Conservation (phyloP, 768 basidiomycete species). For the Mycena kentingensis region DNA sequence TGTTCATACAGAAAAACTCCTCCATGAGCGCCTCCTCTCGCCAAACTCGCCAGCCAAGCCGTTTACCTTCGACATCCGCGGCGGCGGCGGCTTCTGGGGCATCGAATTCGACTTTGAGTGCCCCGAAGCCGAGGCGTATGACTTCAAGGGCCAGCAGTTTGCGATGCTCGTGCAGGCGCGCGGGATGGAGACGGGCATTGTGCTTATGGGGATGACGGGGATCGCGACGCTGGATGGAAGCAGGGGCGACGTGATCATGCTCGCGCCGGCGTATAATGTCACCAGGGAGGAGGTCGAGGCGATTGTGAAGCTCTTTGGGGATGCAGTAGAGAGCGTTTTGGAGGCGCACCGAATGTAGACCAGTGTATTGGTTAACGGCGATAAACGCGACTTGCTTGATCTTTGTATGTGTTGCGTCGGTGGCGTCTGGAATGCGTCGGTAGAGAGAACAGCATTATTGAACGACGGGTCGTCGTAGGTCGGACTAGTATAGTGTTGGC, state of each 20-base stretch:
- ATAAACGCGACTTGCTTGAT: too few relatives aligned
- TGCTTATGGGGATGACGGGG: conserved; percentile 76
- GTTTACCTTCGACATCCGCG: conserved; percentile 78
- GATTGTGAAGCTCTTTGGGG: conserved; percentile 68
- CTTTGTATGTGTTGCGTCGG: too few relatives aligned
- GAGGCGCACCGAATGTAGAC: conserved; percentile 35
- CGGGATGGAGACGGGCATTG: conserved; percentile 63
- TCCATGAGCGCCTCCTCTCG: conserved; percentile 54
- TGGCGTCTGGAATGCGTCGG: too few relatives aligned
- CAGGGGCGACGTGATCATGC: conserved; percentile 68
- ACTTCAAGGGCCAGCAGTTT: conserved; percentile 57
- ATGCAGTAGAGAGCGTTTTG: conserved; percentile 66
- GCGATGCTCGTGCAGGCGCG: conserved; percentile 72
- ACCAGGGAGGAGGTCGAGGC: conserved; percentile 66
- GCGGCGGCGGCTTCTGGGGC: conserved; percentile 82
- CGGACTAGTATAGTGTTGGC: too few relatives aligned
- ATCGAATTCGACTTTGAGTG: conserved; percentile 76
- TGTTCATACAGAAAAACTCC: conserved; percentile 41
- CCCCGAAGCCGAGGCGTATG: conserved; percentile 41
- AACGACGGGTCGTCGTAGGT: too few relatives aligned
- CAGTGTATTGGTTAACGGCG: too few relatives aligned
- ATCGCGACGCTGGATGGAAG: conserved; percentile 70
- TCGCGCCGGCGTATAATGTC: conserved; percentile 82
- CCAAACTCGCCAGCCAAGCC: conserved; percentile 62
- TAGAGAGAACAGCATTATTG: too few relatives aligned